Evolutionary conservation across 2,329 filamentous ascomycete genomes (phyloP), one percentile per base, ranked within the genome.

Genomic region (Eutypella sp.): DNA sequence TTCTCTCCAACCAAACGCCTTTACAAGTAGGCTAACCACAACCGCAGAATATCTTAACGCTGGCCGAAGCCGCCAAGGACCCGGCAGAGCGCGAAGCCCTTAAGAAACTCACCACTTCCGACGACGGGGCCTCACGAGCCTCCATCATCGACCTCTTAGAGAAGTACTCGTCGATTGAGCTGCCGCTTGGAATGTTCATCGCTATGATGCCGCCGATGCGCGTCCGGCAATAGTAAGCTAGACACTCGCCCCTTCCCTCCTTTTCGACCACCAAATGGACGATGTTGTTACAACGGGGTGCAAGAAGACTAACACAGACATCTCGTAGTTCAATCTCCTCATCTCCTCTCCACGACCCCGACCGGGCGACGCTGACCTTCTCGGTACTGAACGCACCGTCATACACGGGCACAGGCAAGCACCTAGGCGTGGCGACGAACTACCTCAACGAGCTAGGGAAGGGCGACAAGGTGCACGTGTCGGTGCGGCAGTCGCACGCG

Each of bases 131-230:
- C 40, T 65, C 69, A 67, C n/a, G 84, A 83, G 55, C 76, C 78
- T 84, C 82, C 0, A 67, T 86, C 0, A 71, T 92, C 6, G 84
- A 90, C 49, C 70, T 92, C 2, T 73, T 92, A 1, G 82, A 88
- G 57, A 71, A 75, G 10, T 84, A 82, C 58, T 72, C 77, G 0
- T 65, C 71, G 0, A 70, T 87, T 25, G 66, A 76, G 3, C 64
- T 92, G 0, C 74, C 85, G 0, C 75, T 93, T 20, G 75, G 75
- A 3, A 67, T 78, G 16, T 92, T 86, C 68, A 72, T 93, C 7
- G 73, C 75, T 27, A 84, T 89, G 73, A 75, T 90, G 1, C 85
- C 85, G 2, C 84, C 87, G 0, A 87, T 93, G 82, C 81, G 86
- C 23, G 75, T 87, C 33, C 78, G 86, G n/a, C 84, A 88, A 62